These are phyloP conservation scores for Orbilia brochopaga DNA, from an alignment of 2,329 filamentous ascomycete genomes.

Conservation along the genomic window DNA sequence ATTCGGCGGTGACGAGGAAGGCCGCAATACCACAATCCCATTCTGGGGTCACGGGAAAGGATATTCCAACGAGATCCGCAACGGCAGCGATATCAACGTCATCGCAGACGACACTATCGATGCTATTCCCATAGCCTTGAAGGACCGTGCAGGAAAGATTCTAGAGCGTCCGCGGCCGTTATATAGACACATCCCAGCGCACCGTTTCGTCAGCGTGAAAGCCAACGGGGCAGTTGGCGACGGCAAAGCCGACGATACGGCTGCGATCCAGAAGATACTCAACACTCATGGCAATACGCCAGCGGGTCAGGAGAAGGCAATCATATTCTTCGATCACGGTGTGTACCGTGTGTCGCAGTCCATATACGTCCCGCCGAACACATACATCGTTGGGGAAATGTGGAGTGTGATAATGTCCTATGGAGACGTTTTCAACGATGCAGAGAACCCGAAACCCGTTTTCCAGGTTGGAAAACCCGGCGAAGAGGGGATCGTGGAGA, in stretches of 20 bases:
- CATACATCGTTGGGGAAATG: slow-evolving; percentile 65
- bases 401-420: slow-evolving; percentile 63
- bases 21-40: slow-evolving; percentile 33
- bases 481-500: slow-evolving; percentile 62
- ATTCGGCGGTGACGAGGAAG: slow-evolving; percentile 34
- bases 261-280: slow-evolving; percentile 77
- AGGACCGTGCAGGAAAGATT: slow-evolving; percentile 68
- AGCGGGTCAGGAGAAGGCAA: slow-evolving; percentile 66
- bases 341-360: slow-evolving; percentile 61
- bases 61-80: slow-evolving; percentile 29
- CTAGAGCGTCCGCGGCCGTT: slow-evolving; percentile 90
- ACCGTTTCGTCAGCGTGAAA: slow-evolving; percentile 63
- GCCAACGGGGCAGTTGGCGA: slow-evolving; percentile 90
- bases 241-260: slow-evolving; percentile 83
- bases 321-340: slow-evolving; percentile 61
- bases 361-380: slow-evolving; percentile 61
- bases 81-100: slow-evolving; percentile 39
- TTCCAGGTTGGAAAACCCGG: slow-evolving; percentile 63
- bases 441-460: slow-evolving; percentile 61
- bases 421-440: slow-evolving; percentile 61
- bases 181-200: slow-evolving; percentile 71
- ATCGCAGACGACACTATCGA: slow-evolving; percentile 40
- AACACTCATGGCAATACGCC: slow-evolving; percentile 67
- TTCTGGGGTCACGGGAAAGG: slow-evolving; percentile 49
- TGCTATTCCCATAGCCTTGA: slow-evolving; percentile 27